Evolutionary conservation across 371 early-diverging fungal genomes (phyloP), one percentile per base, ranked within the genome.

Genomic region (Scutellospora calospora): DNA sequence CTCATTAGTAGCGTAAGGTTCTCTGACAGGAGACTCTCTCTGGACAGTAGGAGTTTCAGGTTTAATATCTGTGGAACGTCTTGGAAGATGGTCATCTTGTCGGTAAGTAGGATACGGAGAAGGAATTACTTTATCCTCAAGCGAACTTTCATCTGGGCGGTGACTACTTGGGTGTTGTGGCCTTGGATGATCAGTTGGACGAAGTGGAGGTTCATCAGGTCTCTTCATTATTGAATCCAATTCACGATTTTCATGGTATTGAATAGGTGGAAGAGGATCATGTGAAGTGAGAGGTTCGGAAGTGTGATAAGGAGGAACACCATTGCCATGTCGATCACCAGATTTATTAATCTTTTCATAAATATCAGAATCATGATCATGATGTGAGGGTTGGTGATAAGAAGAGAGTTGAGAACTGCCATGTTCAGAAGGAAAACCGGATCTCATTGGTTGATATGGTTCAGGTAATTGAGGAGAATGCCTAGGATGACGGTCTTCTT

Each of bases 401-500:
- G 45, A 12, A 27, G 45, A 22, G 11, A 38, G 33, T 31, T 57
- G 66, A 29, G 66, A 66, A 16, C 9, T 52, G 51, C 51, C 33
- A 16, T 78, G 79, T 16, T 78, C 79, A 52, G 52, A 33, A 31
- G 63, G 38, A 52, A 52, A 66, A 35, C 29, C 8, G 12, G 63
- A 49, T n/a, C 79, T 45, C 11, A 63, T 16, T 41, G 62, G 20
- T 27, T 51, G 45, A 20, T 76, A 54, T 18, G 77, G 63, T 62
- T 76, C 77, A 45, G 77, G 49, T 76, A 75, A 75, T 75, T 75
- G 77, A 27, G 77, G 45, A 27, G 45, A 66, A 66, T 29, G 60
- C 51, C 75, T 74, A 12, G 51, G 8, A 66, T 31, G 55, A 31
- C 66, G 41, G 9, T 54, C 51, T 33, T 66, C 66, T 35, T 49